Conservation (phyloP, 176 grass and related monocot species). For the Triticum monococcum region DNA sequence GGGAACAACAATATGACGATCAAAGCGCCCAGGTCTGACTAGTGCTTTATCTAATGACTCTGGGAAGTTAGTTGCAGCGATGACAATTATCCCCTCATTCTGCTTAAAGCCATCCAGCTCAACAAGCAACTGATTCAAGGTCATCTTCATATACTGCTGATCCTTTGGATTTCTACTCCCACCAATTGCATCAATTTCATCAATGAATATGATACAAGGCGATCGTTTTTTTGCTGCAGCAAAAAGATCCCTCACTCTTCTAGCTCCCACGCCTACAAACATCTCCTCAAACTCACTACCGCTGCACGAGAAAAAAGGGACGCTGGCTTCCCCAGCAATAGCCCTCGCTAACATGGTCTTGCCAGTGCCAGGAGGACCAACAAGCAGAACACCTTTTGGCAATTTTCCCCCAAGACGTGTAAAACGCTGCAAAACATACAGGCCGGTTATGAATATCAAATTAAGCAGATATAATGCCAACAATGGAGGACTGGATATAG, state of each 20-base stretch:
- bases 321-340: conserved; percentile 96
- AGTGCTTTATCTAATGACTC: conserved; percentile 96
- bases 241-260: conserved; percentile 90
- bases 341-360: conserved; percentile 99
- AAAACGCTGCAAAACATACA: conserved; percentile 69
- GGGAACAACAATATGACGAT: conserved; percentile 92
- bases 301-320: conserved; percentile 98
- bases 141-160: conserved; percentile 99
- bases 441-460: conserved; percentile 30
- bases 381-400: conserved; percentile 98
- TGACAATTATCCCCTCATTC: conserved; percentile 98
- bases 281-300: conserved; percentile 99
- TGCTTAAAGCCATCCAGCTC: conserved; percentile 99
- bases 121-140: conserved; percentile 94
- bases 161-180: conserved; percentile 98
- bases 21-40: conserved; percentile 97
- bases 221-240: conserved; percentile 89
- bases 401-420: conserved; percentile 96
- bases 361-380: conserved; percentile 95
- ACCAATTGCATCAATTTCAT: conserved; percentile 99
- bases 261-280: conserved; percentile 97
- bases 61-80: conserved; percentile 95
- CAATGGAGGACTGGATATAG: neutral
- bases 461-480: neutral
- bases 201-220: conserved; percentile 96